Percentiles rank a stretch among this genome's conserved stretches.
These are phyloP conservation scores for Aspergillus kassunensis DNA, from an alignment of 495 filamentous ascomycete species.

Conservation along the genomic window DNA sequence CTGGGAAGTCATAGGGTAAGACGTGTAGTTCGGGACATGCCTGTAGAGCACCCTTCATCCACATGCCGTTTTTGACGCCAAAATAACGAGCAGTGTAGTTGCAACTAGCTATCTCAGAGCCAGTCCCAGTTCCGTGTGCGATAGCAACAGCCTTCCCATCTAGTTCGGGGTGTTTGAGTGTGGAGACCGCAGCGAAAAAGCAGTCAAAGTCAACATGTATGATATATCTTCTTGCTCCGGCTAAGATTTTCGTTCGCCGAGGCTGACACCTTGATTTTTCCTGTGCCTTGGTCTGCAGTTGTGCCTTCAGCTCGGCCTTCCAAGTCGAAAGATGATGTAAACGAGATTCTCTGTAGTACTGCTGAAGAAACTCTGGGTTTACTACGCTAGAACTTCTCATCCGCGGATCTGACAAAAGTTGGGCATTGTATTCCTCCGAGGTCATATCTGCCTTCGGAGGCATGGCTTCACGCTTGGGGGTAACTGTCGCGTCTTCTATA, in stretches of 20 bases:
- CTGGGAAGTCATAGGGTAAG: constrained; percentile 88
- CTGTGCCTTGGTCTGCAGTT: constrained; percentile 71
- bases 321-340: constrained; percentile 92
- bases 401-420: constrained; percentile 73
- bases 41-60: constrained; percentile 87
- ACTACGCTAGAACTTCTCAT: constrained; percentile 81
- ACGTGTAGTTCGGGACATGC: constrained; percentile 82
- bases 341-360: constrained; percentile 90
- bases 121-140: constrained; percentile 77
- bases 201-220: constrained; percentile 97
- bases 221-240: constrained; percentile 73
- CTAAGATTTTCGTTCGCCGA: constrained; percentile 39
- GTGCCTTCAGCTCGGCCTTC: constrained; percentile 89
- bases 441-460: constrained; percentile 52
- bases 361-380: constrained; percentile 87
- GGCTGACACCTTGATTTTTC: constrained; percentile 60
- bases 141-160: constrained; percentile 81
- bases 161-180: constrained; percentile 71
- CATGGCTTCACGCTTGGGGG: constrained; percentile 8
- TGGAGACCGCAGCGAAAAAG: constrained; percentile 93
- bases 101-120: constrained; percentile 94
- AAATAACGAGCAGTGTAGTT: constrained; percentile 86
- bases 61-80: constrained; percentile 96
- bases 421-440: constrained; percentile 86
- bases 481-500: not conserved